These are phyloP conservation scores for Ziziphus jujuba DNA, from an alignment of 306 rosid genomes.

Conservation along the genomic window DNA sequence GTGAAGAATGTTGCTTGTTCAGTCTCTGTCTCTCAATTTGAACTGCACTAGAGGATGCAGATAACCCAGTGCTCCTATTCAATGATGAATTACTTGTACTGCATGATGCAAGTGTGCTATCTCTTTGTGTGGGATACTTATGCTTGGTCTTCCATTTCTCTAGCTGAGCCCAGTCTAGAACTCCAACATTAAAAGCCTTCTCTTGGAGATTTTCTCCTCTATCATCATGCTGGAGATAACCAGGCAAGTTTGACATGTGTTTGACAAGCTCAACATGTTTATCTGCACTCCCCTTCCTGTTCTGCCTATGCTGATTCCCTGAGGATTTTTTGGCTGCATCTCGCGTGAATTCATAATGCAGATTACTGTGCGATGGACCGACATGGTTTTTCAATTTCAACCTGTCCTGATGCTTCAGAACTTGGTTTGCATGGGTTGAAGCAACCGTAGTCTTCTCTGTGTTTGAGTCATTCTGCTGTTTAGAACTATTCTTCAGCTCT, in stretches of 20 bases:
- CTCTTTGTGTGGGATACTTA: conserved; percentile 31
- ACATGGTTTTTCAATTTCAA: conserved; percentile 33
- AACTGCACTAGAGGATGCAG: conserved; percentile 25
- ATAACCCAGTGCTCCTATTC: conserved; percentile 32
- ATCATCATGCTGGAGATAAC: conserved; percentile 62
- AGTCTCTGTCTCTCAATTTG: conserved; percentile 29
- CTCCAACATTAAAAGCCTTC: conserved; percentile 84
- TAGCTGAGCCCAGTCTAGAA: conserved; percentile 80
- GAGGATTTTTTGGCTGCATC: conserved; percentile 29
- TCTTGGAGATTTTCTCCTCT: conserved; percentile 50
- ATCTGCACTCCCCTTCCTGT: conserved; percentile 35
- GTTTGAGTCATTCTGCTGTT: conserved; percentile 38
- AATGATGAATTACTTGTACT: conserved; percentile 28
- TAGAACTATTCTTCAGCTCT: conserved; percentile 45
- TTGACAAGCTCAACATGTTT: conserved; percentile 80
- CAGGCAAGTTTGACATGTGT: conserved; percentile 87
- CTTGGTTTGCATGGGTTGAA: conserved; percentile 33
- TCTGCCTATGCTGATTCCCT: conserved; percentile 23
- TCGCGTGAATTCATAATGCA: conserved; percentile 23
- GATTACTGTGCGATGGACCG: conserved; percentile 32
- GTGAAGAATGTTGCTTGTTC: conserved; percentile 25
- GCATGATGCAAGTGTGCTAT: conserved; percentile 35
- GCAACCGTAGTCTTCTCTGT: conserved; percentile 36
- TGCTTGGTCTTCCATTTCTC: conserved; percentile 79
- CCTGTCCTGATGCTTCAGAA: conserved; percentile 31